Evolutionary conservation across 164 flowering plant genomes (phyloP).

Genomic region (Cinnamomum chago): DNA sequence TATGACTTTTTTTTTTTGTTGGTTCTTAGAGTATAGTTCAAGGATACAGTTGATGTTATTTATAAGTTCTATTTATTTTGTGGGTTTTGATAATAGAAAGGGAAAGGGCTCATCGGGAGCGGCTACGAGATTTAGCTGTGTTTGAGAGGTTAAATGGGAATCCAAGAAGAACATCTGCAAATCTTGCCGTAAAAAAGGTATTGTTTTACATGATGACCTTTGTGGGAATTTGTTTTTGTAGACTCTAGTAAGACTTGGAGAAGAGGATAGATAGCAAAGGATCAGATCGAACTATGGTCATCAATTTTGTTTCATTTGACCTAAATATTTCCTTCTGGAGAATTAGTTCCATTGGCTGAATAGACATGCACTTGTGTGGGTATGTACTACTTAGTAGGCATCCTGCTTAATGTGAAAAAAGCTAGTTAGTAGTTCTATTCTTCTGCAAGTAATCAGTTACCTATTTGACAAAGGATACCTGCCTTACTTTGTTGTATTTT

Average conservation of each 20-base stretch:
- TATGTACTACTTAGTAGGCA: too few species aligned
- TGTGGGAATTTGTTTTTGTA: background rate
- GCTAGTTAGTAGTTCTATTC: too few species aligned
- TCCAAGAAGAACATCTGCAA: conserved; percentile 55
- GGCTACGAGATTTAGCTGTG: conserved; percentile 69
- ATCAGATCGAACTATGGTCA: too few species aligned
- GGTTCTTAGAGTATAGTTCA: background rate
- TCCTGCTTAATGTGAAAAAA: too few species aligned
- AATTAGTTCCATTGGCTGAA: too few species aligned
- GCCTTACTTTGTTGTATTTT: too few species aligned
- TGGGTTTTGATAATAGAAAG: conserved; percentile 29
- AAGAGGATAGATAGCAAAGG: too few species aligned
- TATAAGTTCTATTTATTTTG: background rate
- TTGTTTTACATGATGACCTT: background rate
- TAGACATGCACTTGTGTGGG: too few species aligned
- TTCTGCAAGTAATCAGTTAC: too few species aligned
- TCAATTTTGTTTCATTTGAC: too few species aligned
- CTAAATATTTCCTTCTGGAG: too few species aligned
- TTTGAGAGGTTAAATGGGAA: conserved; percentile 81
- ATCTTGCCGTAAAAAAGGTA: conserved; percentile 87
- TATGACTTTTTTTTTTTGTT: background rate
- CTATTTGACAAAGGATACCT: too few species aligned
- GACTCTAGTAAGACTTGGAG: background rate
- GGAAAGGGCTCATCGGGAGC: conserved; percentile 75
- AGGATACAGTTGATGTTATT: background rate